Percentiles rank a stretch among this genome's conserved stretches.
Evolutionary conservation across 1,139 yeast species (phyloP).

Genomic region (Schwanniomyces etchellsii): DNA sequence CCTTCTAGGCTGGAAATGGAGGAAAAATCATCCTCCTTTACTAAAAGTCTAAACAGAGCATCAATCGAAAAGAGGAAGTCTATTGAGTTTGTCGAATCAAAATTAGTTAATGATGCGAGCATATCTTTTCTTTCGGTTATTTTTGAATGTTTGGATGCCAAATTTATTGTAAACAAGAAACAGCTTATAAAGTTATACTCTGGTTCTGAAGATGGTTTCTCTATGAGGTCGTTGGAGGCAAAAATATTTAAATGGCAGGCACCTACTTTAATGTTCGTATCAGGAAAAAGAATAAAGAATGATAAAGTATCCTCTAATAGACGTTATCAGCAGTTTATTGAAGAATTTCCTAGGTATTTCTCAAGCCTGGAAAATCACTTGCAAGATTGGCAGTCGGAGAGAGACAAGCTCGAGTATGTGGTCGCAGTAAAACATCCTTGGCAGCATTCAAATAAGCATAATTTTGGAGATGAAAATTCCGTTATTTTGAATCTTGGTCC

Average conservation of each 20-base stretch:
- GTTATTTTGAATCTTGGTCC: conserved; percentile 64
- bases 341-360: conserved; percentile 48
- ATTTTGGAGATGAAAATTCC: conserved; percentile 60
- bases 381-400: conserved; percentile 29
- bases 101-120: conserved; percentile 34
- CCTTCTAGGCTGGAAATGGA: no score
- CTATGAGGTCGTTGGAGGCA: conserved; percentile 79
- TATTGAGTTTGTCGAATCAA: conserved; percentile 32
- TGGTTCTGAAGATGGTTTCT: conserved; percentile 77
- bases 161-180: conserved; percentile 21
- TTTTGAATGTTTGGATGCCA: conserved; percentile 14
- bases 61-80: no score
- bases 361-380: conserved; percentile 23
- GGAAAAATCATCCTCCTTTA: no score
- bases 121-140: conserved; percentile 37
- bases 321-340: conserved; percentile 46
- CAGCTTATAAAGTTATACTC: conserved; percentile 60
- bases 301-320: conserved; percentile 38
- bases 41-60: no score
- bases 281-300: conserved; percentile 52
- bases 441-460: conserved; percentile 65
- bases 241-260: conserved; percentile 89
- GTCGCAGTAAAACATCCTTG: conserved; percentile 67
- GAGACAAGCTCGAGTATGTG: conserved; percentile 50
- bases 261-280: conserved; percentile 66